A percentile compares a stretch with the other conserved stretches of the same genome.
These are phyloP conservation scores for Umbelopsis sp. DNA, from an alignment of 192 early-diverging fungal species.

Conservation along the genomic window DNA sequence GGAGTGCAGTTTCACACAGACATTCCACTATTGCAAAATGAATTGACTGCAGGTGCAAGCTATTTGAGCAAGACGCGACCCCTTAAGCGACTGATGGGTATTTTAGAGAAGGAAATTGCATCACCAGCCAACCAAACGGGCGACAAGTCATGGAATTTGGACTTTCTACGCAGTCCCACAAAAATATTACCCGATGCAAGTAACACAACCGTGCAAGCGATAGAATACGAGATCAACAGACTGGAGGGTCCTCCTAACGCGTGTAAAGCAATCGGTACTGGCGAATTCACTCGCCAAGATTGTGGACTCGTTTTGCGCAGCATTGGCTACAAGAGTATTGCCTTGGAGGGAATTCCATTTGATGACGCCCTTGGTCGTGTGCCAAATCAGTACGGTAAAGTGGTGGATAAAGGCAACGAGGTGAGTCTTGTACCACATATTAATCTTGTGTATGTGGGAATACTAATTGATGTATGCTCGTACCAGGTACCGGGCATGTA, in stretches of 20 bases:
- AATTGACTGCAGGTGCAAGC: constrained; percentile 49
- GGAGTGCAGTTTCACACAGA: constrained; percentile 66
- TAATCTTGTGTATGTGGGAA: not conserved
- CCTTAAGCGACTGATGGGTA: constrained; percentile 82
- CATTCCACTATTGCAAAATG: constrained; percentile 50
- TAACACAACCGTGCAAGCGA: constrained; percentile 31
- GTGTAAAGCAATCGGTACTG: constrained; percentile 61
- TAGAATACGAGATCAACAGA: constrained; percentile 67
- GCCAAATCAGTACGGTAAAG: constrained; percentile 81
- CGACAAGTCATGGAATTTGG: constrained; percentile 67
- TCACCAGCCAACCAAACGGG: constrained; percentile 9
- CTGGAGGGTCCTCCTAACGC: constrained; percentile 64
- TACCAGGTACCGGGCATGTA: constrained; percentile 73
- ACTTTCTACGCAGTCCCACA: constrained; percentile 75
- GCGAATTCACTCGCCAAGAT: constrained; percentile 52
- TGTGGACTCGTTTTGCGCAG: constrained; percentile 79
- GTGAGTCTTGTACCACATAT: not conserved
- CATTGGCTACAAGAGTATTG: constrained; percentile 84
- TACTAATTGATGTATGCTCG: no score
- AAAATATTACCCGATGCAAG: constrained; percentile 46
- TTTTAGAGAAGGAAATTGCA: constrained; percentile 64
- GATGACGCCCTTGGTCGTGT: constrained; percentile 65
- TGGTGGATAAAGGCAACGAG: constrained; percentile 23
- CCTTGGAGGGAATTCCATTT: constrained; percentile 78
- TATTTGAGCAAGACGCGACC: constrained; percentile 57